A percentile compares a stretch with the other conserved stretches of the same genome.
Evolutionary conservation across 768 basidiomycete genomes (phyloP).

Genomic region (Auricularia cornea): DNA sequence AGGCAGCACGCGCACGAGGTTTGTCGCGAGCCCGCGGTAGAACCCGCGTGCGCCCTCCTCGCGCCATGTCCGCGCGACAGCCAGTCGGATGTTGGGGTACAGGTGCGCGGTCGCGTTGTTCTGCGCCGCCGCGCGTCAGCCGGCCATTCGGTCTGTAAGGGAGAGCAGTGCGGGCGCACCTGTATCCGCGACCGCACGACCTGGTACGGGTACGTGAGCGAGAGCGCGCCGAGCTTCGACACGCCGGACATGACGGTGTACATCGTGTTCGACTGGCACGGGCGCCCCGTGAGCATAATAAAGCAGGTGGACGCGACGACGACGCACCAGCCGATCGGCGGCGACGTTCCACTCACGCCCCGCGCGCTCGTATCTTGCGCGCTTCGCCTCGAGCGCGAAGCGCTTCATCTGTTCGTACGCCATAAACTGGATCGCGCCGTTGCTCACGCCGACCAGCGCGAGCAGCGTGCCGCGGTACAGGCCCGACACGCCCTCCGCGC

Average conservation of each 20-base stretch:
- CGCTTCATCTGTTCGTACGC: constrained; percentile 93
- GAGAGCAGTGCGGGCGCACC: constrained; percentile 33
- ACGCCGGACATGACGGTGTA: constrained; percentile 90
- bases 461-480: constrained; percentile 83
- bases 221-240: constrained; percentile 79
- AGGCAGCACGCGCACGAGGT: constrained; percentile 88
- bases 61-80: constrained; percentile 70
- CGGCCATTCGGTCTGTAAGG: constrained; percentile 2
- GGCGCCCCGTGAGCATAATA: no score
- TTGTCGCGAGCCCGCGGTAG: constrained; percentile 91
- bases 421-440: constrained; percentile 93
- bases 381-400: constrained; percentile 77
- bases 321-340: constrained; percentile 78
- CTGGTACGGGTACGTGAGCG: constrained; percentile 92
- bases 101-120: constrained; percentile 55
- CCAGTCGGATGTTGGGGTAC: constrained; percentile 79
- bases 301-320: no score
- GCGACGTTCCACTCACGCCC: constrained; percentile 61
- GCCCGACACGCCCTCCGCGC: constrained; percentile 67
- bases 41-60: constrained; percentile 80
- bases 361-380: constrained; percentile 46
- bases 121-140: no score
- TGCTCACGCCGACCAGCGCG: constrained; percentile 86
- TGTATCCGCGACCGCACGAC: constrained; percentile 92
- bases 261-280: constrained; percentile 81